Base-by-base conservation (phyloP, 768 basidiomycete genomes). In the Rossbeevera mucosa region DNA sequence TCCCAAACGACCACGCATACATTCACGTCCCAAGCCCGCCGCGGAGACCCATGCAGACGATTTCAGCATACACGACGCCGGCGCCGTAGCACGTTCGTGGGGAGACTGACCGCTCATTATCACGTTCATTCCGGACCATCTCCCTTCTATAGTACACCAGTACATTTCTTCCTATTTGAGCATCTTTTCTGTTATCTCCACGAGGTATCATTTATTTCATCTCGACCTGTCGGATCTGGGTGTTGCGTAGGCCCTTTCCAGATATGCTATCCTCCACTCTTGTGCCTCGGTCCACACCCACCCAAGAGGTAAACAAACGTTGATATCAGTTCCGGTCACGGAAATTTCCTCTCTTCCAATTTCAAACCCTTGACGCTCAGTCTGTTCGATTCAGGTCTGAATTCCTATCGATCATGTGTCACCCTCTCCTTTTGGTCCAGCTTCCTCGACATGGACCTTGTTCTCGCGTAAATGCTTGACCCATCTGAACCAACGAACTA, bases 71-170 rank as follows among this genome's bases (percentile, higher is more conserved):
- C 54, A 47, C 51, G 67, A 69, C 50, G 65, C 69, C 50, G 67
- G 67, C 31, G 63, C 69, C 20, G 68, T 69, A 40, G 68, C 67
- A 59, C 63, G 67, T 46, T 69, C 67, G 25, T 69, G 67, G 67
- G 67, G 55, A 11, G 67, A 71, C 59, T 71, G 50, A 69, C 46
- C 52, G 16, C 25, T 41, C 50, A 24, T 50, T 18, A 55, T 59
- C 68, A 56, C 69, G 21, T 59, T 71, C 69, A 64, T 65, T 64
- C 61, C 67, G 67, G 61, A 59, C 62, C 52, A 42, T 51, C 55
- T 45, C 49, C 56, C 58, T 43, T 60, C 20, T 60, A 56, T 36
- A 36, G 33, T 36, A 36, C 33, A 36, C 8, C 58, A 60, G 55
- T 36, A 56, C 57, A 30, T 43, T 44, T 54, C 33, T 48, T 53